Percentiles rank a stretch among this genome's conserved stretches.
These are phyloP conservation scores for Salvia sclarea DNA, from an alignment of 305 asterid species.

Conservation along the genomic window DNA sequence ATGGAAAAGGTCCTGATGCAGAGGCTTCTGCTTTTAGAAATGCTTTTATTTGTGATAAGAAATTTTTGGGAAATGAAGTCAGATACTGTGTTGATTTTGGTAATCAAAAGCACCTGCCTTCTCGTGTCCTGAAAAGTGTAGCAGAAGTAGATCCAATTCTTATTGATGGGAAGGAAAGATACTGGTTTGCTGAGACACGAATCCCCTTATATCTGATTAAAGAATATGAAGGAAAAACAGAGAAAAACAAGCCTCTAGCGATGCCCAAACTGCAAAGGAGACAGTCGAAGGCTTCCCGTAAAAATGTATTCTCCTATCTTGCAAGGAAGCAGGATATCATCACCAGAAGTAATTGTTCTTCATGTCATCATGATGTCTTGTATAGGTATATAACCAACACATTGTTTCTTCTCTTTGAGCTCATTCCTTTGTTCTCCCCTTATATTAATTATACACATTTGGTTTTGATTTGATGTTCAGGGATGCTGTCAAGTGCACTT, in stretches of 20 bases:
- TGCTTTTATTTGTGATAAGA: constrained; percentile 73
- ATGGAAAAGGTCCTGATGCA: constrained; percentile 83
- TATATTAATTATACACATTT: constrained; percentile 25
- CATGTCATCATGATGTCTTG: constrained; percentile 63
- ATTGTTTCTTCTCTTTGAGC: constrained; percentile 12
- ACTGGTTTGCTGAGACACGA: constrained; percentile 86
- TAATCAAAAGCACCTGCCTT: constrained; percentile 95
- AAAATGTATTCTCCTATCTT: constrained; percentile 66
- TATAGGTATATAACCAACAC: constrained; percentile 54
- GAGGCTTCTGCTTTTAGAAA: constrained; percentile 95
- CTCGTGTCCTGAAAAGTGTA: constrained; percentile 82
- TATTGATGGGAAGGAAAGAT: constrained; percentile 66
- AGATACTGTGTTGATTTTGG: constrained; percentile 80
- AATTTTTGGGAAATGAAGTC: constrained; percentile 52
- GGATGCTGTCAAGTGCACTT: constrained; percentile 76
- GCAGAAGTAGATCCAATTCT: constrained; percentile 59
- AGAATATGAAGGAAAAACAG: constrained; percentile 73
- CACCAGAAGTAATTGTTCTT: constrained; percentile 54
- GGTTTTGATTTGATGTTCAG: constrained; percentile 51
- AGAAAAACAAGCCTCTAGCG: constrained; percentile 41
- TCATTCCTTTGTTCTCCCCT: constrained; percentile 21
- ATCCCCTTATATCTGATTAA: constrained; percentile 85
- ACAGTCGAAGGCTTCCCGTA: constrained; percentile 49
- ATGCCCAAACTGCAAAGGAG: constrained; percentile 53
- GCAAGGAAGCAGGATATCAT: constrained; percentile 58